These are phyloP conservation scores for Tylopilus balloui DNA, from an alignment of 768 basidiomycete species.

Conservation along the genomic window DNA sequence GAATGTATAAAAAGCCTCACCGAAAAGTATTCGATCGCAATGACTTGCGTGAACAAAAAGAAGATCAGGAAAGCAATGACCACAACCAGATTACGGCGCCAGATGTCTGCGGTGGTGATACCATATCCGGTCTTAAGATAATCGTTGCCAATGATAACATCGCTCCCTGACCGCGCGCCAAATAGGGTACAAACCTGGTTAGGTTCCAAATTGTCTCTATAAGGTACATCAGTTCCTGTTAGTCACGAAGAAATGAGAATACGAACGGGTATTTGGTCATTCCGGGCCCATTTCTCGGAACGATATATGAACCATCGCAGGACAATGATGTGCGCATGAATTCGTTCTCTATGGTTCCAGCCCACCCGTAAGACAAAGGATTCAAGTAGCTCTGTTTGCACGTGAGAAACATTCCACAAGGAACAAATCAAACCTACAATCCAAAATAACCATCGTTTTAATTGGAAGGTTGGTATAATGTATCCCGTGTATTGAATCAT, in stretches of 20 bases:
- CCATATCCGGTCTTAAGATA: conserved; percentile 61
- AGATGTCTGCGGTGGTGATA: conserved; percentile 48
- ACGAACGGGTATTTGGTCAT: conserved; percentile 60
- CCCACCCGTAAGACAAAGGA: conserved; percentile 73
- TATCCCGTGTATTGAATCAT: conserved; percentile 72
- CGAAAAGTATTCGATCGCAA: conserved; percentile 62
- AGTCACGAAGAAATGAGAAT: background rate
- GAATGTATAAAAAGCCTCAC: conserved; percentile 34
- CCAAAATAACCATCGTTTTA: conserved; percentile 87
- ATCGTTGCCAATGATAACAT: conserved; percentile 48
- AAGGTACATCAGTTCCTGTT: conserved; percentile 11
- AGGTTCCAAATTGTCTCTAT: conserved; percentile 47
- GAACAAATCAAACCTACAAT: conserved; percentile 44
- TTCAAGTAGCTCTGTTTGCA: conserved; percentile 63
- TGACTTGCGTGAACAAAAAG: conserved; percentile 65
- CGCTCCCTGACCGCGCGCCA: conserved; percentile 57
- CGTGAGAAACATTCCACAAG: conserved; percentile 5
- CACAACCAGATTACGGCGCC: conserved; percentile 68
- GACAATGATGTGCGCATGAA: conserved; percentile 61
- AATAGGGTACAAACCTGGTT: conserved; percentile 79
- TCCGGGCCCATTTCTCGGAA: conserved; percentile 60
- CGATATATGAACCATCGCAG: conserved; percentile 62
- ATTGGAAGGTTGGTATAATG: conserved; percentile 58
- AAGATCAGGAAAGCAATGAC: conserved; percentile 63
- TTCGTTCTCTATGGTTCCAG: conserved; percentile 81